Evolutionary conservation across 129 eudicot species (phyloP), one percentile per base, ranked within the genome.

Genomic region (Mikania micrantha): DNA sequence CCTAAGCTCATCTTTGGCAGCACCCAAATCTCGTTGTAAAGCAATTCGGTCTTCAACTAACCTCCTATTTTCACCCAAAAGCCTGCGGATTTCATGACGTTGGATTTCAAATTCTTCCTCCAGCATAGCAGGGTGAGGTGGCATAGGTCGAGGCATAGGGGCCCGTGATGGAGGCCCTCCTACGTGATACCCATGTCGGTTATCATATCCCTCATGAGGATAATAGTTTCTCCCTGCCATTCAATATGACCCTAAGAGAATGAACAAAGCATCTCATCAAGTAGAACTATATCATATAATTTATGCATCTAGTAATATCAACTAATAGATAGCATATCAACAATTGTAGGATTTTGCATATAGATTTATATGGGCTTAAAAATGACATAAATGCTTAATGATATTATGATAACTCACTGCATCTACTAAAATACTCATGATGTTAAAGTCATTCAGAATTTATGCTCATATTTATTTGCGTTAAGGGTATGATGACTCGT

Each of bases 71-170:
- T 91, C 97, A 70, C 74, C 88, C 83, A 88, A 67, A 59, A 91
- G 97, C 77, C 95, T 83, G 38, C 88, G 84, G 54, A 91, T 87
- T 72, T 85, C 96, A 67, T 47, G 83, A 80, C 80, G 94, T 21
- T 85, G 94, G 59, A 88, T 75, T 76, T 88, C 96, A 73, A 91
- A 88, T 76, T 91, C 97, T 74, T 91, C 97, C 78, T 85, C 96
- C 60, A 91, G 67, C 44, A 91, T 50, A 45, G 88, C 94, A 73
- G 96, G 94, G 78, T 91, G 97, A 27, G 87, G 95, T 16, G 87
- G 96, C 64, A 79, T 40, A 0, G 83, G 86, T 50, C 85, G 79
- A 38, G 77, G 71, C 64, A 85, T 49, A 54, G 72, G 93, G 66
- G 80, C 95, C 47, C 87, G 82, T 47, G 77, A 75, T 19, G 76